phyloP scores from a whole-genome alignment of 306 rosid species.

The Chamaecrista fasciculata region DNA sequence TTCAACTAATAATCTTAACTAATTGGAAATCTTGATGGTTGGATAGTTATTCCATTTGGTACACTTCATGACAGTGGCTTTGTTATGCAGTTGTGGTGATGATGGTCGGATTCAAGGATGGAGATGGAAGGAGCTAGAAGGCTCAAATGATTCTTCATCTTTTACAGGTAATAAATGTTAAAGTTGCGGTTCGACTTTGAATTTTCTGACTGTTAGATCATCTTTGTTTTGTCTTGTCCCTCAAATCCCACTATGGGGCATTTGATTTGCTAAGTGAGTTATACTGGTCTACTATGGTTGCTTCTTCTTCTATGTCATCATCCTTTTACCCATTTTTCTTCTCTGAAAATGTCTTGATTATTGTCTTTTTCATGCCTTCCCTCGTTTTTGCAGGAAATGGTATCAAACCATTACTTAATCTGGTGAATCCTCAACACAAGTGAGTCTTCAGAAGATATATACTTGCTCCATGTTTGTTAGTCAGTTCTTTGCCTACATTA shows the following conservation, averaged over 20 bases:
- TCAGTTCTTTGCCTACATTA: not conserved
- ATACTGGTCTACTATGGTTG: not conserved
- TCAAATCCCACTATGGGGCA: not conserved
- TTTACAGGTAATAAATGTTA: constrained; percentile 48
- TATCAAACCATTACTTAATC: constrained; percentile 66
- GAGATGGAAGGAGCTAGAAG: constrained; percentile 73
- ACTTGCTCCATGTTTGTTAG: constrained; percentile 1
- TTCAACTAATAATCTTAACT: not conserved
- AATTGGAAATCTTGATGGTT: not conserved
- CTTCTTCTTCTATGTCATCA: not conserved
- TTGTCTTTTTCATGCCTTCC: constrained; percentile 17
- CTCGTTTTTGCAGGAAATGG: constrained; percentile 52
- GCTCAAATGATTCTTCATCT: constrained; percentile 40
- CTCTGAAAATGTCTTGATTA: constrained; percentile 13
- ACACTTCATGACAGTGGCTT: constrained; percentile 15
- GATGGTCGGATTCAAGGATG: constrained; percentile 90
- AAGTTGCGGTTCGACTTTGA: constrained; percentile 15
- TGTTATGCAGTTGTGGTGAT: constrained; percentile 74
- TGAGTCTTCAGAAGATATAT: constrained; percentile 41
- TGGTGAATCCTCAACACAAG: constrained; percentile 86
- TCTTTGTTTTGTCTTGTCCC: not conserved
- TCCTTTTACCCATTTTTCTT: constrained; percentile 8
- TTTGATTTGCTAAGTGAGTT: constrained; percentile 18
- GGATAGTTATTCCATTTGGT: not conserved
- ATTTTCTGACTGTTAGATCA: not conserved